phyloP scores from a whole-genome alignment of 176 grass and related monocot genomes.

The Carex kokanica region DNA sequence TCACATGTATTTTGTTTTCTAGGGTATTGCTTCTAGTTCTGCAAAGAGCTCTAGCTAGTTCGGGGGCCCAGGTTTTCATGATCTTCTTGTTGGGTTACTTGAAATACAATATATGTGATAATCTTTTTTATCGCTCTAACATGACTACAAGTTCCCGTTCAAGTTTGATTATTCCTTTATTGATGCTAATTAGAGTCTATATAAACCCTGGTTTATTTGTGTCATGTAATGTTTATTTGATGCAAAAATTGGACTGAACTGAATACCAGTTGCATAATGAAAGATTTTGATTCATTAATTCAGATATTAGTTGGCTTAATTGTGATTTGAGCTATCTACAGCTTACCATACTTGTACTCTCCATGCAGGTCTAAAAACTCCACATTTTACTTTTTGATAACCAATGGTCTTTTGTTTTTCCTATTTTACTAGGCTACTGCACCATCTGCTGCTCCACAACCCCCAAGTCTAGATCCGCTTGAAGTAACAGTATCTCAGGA shows the following conservation, averaged over 20 bases:
- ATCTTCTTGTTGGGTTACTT: constrained; percentile 23
- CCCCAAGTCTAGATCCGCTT: constrained; percentile 51
- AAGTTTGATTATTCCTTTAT: background rate
- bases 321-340: background rate
- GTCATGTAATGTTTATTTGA: background rate
- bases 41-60: constrained; percentile 60
- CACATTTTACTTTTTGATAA: constrained; percentile 19
- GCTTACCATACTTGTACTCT: background rate
- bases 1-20: constrained; percentile 43
- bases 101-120: constrained; percentile 5
- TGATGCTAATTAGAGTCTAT: background rate
- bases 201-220: background rate
- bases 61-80: constrained; percentile 48
- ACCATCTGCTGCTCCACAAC: constrained; percentile 43
- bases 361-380: background rate
- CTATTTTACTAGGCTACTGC: constrained; percentile 40
- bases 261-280: background rate
- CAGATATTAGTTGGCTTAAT: background rate
- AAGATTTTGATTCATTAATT: constrained; percentile 1
- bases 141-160: background rate
- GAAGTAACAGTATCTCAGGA: constrained; percentile 68
- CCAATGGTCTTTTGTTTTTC: constrained; percentile 25
- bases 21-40: constrained; percentile 75
- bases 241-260: background rate
- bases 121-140: background rate